These are phyloP conservation scores for Collybia sordida DNA, from an alignment of 768 basidiomycete genomes.

Conservation along the genomic window DNA sequence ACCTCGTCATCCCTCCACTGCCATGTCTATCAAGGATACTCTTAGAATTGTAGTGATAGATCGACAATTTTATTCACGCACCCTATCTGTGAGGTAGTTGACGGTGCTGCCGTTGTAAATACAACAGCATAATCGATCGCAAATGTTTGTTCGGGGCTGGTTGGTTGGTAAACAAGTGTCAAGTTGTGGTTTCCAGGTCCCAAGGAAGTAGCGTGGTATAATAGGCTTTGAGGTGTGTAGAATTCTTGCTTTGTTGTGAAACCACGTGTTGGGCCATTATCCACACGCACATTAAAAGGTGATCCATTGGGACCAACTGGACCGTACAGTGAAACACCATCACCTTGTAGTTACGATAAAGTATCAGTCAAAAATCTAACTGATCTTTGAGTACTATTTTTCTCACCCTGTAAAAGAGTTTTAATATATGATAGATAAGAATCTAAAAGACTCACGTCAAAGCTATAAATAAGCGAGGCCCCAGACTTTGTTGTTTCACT, in stretches of 20 bases:
- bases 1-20: too few species aligned
- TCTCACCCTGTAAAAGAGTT: too few species aligned
- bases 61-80: too few species aligned
- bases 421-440: too few species aligned
- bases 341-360: too few species aligned
- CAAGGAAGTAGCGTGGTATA: slow-evolving; percentile 17
- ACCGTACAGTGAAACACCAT: slow-evolving; percentile 44
- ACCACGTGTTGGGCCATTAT: slow-evolving; percentile 20
- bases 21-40: too few species aligned
- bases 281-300: slow-evolving; percentile 34
- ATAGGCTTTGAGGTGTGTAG: slow-evolving; percentile 23
- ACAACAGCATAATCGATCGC: slow-evolving; percentile 27
- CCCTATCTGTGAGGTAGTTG: background rate
- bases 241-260: slow-evolving; percentile 19
- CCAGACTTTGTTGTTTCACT: slow-evolving; percentile 31
- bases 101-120: background rate
- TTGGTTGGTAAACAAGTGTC: slow-evolving; percentile 26
- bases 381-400: too few species aligned
- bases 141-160: slow-evolving; percentile 14
- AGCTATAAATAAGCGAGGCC: slow-evolving; percentile 34
- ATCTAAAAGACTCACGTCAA: slow-evolving; percentile 29
- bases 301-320: slow-evolving; percentile 36
- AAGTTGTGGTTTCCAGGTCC: slow-evolving; percentile 17
- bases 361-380: too few species aligned
- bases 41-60: too few species aligned